Evolutionary conservation across 345 rosid species (phyloP).

Genomic region (Melastoma malabathricum): DNA sequence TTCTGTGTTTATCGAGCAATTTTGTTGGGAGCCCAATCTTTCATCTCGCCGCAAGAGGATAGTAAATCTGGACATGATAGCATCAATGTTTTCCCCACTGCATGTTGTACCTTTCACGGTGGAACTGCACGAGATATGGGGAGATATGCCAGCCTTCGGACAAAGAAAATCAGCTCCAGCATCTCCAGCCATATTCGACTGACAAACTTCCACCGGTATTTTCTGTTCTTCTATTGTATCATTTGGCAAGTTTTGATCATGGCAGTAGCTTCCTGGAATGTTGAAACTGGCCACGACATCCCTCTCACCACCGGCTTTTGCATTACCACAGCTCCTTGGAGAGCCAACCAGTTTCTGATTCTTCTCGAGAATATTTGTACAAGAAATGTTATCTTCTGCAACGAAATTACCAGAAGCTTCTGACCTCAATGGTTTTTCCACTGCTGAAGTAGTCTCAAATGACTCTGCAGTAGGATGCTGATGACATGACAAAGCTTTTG

Average conservation of each 20-base stretch:
- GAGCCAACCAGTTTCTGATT: slow-evolving; percentile 2
- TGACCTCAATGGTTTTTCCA: neutral
- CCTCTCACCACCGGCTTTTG: neutral
- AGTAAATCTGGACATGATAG: slow-evolving; percentile 28
- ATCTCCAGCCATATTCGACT: slow-evolving; percentile 3
- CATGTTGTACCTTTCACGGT: slow-evolving; percentile 4
- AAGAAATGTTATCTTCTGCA: neutral
- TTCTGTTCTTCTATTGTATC: slow-evolving; percentile 5
- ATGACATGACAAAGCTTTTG: neutral
- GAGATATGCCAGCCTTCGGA: neutral
- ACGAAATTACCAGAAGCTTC: neutral
- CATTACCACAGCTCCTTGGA: neutral
- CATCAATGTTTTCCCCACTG: slow-evolving; percentile 17
- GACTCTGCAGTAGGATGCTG: neutral
- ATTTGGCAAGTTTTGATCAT: neutral
- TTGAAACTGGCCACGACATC: neutral
- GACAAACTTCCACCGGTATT: slow-evolving; percentile 6
- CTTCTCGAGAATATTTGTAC: neutral
- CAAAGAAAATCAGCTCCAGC: slow-evolving; percentile 3
- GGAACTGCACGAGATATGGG: slow-evolving; percentile 7
- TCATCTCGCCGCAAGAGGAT: slow-evolving; percentile 23
- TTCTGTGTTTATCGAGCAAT: too few relatives aligned
- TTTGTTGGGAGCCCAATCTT: slow-evolving; percentile 7
- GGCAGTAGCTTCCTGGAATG: neutral
- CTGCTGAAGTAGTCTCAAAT: neutral